Conservation (phyloP, 2,329 filamentous ascomycete genomes). For the Ophiosphaerella korrae region DNA sequence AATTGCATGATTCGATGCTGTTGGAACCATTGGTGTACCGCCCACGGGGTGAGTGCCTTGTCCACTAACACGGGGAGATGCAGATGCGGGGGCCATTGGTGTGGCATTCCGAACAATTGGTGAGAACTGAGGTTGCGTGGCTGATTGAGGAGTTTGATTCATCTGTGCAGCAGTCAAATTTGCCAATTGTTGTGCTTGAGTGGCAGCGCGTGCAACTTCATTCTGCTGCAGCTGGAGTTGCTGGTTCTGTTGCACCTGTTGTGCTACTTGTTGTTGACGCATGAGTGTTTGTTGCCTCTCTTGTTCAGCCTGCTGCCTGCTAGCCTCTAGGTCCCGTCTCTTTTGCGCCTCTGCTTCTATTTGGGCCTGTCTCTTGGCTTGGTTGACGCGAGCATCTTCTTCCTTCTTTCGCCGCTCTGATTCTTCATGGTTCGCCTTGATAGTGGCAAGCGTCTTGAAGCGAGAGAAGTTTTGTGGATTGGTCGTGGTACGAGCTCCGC, state of each 20-base stretch:
- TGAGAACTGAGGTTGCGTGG: constrained; percentile 66
- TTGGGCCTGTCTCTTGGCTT: constrained; percentile 49
- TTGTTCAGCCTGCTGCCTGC: constrained; percentile 38
- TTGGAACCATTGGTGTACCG: constrained; percentile 53
- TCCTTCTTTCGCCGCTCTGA: constrained; percentile 60
- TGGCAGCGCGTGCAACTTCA: constrained; percentile 44
- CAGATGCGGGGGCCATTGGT: constrained; percentile 49
- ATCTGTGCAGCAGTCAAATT: constrained; percentile 29
- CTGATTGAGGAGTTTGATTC: constrained; percentile 56
- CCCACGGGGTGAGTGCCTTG: constrained; percentile 45
- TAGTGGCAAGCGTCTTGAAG: constrained; percentile 89
- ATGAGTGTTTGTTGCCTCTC: constrained; percentile 58
- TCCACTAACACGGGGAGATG: constrained; percentile 47
- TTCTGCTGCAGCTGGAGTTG: constrained; percentile 36
- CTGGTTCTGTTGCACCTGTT: constrained; percentile 24
- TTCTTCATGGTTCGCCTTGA: constrained; percentile 77
- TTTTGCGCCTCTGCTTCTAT: constrained; percentile 42
- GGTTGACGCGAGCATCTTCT: constrained; percentile 53
- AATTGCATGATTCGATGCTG: constrained; percentile 45
- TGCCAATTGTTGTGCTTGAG: constrained; percentile 39
- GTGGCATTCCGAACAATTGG: constrained; percentile 59
- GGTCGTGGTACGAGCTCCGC: constrained; percentile 63
- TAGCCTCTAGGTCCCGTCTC: constrained; percentile 40
- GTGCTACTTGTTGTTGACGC: constrained; percentile 53
- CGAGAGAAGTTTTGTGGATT: constrained; percentile 87